phyloP scores from a whole-genome alignment of 202 grass and related monocot genomes.

The Bolboschoenoplectus hybrid region DNA sequence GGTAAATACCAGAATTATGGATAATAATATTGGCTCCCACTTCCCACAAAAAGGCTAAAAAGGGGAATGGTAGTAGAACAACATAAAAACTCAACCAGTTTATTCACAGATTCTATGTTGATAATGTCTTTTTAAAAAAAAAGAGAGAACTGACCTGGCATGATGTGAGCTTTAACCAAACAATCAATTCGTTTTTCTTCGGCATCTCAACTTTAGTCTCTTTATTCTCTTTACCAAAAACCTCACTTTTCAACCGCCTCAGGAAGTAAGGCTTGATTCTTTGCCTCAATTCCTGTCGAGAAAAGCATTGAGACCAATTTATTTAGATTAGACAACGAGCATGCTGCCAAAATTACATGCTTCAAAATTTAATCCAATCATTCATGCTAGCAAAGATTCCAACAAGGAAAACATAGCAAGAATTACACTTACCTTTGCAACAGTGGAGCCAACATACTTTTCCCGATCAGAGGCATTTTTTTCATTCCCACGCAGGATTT shows the following conservation, averaged over 20 bases:
- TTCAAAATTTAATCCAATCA: background rate
- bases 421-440: slow-evolving; percentile 64
- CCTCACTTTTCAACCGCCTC: slow-evolving; percentile 82
- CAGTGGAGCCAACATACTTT: slow-evolving; percentile 75
- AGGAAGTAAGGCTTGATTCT: slow-evolving; percentile 87
- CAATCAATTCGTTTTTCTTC: slow-evolving; percentile 84
- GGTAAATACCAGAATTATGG: background rate
- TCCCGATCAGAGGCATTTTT: slow-evolving; percentile 83
- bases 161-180: slow-evolving; percentile 84
- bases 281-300: slow-evolving; percentile 73
- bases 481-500: slow-evolving; percentile 90
- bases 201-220: slow-evolving; percentile 52
- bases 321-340: background rate
- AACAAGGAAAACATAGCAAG: slow-evolving; percentile 20
- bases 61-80: background rate
- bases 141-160: slow-evolving; percentile 64
- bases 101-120: background rate
- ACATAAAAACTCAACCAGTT: background rate
- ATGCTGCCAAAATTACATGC: background rate
- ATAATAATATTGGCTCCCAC: background rate
- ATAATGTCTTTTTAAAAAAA: background rate
- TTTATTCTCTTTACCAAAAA: slow-evolving; percentile 54
- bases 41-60: background rate
- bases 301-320: background rate
- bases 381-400: slow-evolving; percentile 5